Evolutionary conservation across 192 early-diverging fungal genomes (phyloP), one percentile per base, ranked within the genome.

Genomic region (Borealophlyctis nickersoniae): DNA sequence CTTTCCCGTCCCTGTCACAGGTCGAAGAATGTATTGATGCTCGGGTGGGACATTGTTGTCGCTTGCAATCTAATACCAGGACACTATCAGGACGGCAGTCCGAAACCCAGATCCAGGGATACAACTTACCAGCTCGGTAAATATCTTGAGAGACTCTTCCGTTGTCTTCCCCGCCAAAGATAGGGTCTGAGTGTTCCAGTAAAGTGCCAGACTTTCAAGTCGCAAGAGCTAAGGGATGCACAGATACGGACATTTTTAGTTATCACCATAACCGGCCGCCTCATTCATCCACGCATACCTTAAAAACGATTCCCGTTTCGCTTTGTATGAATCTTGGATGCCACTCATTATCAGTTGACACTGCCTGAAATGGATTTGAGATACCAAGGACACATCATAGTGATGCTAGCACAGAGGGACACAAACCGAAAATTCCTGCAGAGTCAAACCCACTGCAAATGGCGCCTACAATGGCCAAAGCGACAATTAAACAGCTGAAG

Each of bases 291-390:
- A 23, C 16, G 7, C 11, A 26, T 28, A 97, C 82, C 83, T 99
- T 99, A 78, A 91, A 89, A 62, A 96, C 92, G 1, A 85, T 74
- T 58, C 79, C 89, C 16, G 85, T 77, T 33, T 92, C 83, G 26
- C 89, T 87, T 54, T 89, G 84, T 58, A 94, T 77, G 61, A 94
- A 95, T 14, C 86, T 84, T 45, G 85, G 81, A 9, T 85, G 73
- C 92, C 94, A 97, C 49, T 91, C 74, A 28, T 78, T 81, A 62
- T 98, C 89, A 11, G 93, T 94, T 2, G 95, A 94, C 14, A 92
- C 86, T 1, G 92, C 95, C 83, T 0, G 92, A 88, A 75, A 99
- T 91, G 55, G 88, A 87, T 36, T 88, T 86, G 69, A 67, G 51
- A 48, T 9, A 0, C 48, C 16, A 28, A n/a, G 48, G 32, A 2